Conservation (phyloP, 2,329 filamentous ascomycete genomes). For the Apiospora aurea region DNA sequence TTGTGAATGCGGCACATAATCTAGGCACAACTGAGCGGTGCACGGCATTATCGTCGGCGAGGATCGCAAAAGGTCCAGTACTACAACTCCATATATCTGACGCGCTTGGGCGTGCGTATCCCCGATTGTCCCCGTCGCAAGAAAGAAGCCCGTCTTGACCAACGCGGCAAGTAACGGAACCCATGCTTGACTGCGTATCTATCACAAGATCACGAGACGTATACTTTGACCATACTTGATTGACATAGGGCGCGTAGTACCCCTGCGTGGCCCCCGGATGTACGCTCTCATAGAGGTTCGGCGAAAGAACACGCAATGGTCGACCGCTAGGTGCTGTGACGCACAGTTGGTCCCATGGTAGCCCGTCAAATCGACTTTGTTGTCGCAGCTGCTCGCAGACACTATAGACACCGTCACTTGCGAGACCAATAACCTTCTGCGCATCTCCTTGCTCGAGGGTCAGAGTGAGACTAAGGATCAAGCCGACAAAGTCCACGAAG, state of each 20-base stretch:
- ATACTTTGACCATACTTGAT: conserved; percentile 55
- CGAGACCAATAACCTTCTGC: conserved; percentile 37
- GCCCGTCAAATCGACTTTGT: neutral
- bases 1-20: conserved; percentile 57
- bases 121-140: conserved; percentile 51
- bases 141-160: conserved; percentile 41
- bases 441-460: conserved; percentile 44
- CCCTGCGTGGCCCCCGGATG: conserved; percentile 45
- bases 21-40: conserved; percentile 53
- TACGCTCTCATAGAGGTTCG: conserved; percentile 48
- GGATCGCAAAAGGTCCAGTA: conserved; percentile 53
- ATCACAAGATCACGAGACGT: conserved; percentile 46
- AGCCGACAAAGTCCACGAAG: conserved; percentile 59
- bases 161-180: conserved; percentile 48
- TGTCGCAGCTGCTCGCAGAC: neutral
- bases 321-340: conserved; percentile 43
- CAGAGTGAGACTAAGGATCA: conserved; percentile 58
- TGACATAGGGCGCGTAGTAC: conserved; percentile 55
- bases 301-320: conserved; percentile 53
- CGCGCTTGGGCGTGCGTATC: conserved; percentile 30
- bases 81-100: conserved; percentile 60
- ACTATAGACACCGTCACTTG: neutral
- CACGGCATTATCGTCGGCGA: conserved; percentile 45
- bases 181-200: conserved; percentile 46
- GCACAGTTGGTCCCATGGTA: neutral